Percentiles rank a stretch among this genome's conserved stretches.
Evolutionary conservation across 805 yeast genomes (phyloP).

Genomic region (Kazachstania africana): DNA sequence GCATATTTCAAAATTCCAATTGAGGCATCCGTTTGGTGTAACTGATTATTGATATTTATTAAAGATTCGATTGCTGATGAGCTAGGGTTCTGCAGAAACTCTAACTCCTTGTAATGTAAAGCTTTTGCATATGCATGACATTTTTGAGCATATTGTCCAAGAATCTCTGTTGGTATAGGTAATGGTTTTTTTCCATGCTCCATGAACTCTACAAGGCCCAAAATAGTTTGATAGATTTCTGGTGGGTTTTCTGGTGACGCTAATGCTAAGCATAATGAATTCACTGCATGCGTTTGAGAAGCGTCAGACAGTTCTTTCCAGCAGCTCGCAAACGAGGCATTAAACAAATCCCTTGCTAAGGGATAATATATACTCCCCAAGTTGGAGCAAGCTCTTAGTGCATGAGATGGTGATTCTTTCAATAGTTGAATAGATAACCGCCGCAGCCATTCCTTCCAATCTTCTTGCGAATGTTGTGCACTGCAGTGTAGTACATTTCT

Average conservation of each 20-base stretch:
- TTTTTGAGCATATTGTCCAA: conserved; percentile 86
- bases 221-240: conserved; percentile 80
- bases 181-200: conserved; percentile 94
- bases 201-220: conserved; percentile 90
- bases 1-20: conserved; percentile 94
- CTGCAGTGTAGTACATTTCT: conserved; percentile 87
- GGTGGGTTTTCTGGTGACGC: conserved; percentile 91
- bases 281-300: conserved; percentile 80
- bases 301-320: conserved; percentile 88
- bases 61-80: conserved; percentile 86
- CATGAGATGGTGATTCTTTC: conserved; percentile 89
- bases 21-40: conserved; percentile 96
- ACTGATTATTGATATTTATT: conserved; percentile 83
- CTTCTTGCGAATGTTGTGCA: conserved; percentile 81
- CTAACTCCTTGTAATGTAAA: conserved; percentile 87
- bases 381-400: conserved; percentile 83
- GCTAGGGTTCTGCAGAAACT: conserved; percentile 86
- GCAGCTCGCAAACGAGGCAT: conserved; percentile 89
- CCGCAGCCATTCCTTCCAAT: conserved; percentile 97
- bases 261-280: conserved; percentile 73
- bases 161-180: conserved; percentile 79
- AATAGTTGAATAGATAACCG: conserved; percentile 73
- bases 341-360: conserved; percentile 79
- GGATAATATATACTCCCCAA: conserved; percentile 82
- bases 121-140: conserved; percentile 98